These are phyloP conservation scores for Cladosporium sp. DNA, from an alignment of 2,329 filamentous ascomycete species.

Conservation along the genomic window DNA sequence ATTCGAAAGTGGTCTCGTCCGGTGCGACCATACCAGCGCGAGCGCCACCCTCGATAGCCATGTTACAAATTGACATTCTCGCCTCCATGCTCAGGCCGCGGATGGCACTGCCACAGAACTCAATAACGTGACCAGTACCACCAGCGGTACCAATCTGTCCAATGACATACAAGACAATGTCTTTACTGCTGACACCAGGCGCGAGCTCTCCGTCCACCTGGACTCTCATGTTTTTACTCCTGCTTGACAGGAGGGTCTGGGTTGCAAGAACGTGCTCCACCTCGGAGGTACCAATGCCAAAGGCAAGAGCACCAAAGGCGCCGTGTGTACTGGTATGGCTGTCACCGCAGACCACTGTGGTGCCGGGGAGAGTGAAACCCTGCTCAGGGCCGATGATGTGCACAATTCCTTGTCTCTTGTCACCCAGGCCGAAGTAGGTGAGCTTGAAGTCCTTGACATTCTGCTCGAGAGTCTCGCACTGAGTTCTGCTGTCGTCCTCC, in stretches of 20 bases:
- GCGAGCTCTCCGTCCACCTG: slow-evolving; percentile 87
- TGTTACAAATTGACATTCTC: slow-evolving; percentile 99
- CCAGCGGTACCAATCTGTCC: slow-evolving; percentile 92
- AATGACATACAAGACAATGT: slow-evolving; percentile 88
- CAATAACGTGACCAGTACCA: slow-evolving; percentile 89
- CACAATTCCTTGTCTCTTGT: slow-evolving; percentile 96
- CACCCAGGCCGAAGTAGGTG: slow-evolving; percentile 93
- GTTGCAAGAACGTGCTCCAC: slow-evolving; percentile 98
- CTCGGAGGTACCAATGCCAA: slow-evolving; percentile 96
- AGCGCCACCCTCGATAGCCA: slow-evolving; percentile 95
- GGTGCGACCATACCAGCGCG: slow-evolving; percentile 96
- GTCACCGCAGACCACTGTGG: slow-evolving; percentile 95
- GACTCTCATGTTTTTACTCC: slow-evolving; percentile 98
- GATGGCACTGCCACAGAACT: slow-evolving; percentile 95
- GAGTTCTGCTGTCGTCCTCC: slow-evolving; percentile 85
- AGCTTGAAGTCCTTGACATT: slow-evolving; percentile 96
- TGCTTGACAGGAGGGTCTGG: slow-evolving; percentile 87
- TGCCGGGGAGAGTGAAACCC: slow-evolving; percentile 94
- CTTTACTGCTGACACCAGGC: slow-evolving; percentile 92
- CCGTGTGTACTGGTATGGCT: slow-evolving; percentile 97
- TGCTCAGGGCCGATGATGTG: slow-evolving; percentile 98
- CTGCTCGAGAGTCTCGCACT: slow-evolving; percentile 93
- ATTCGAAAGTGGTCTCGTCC: slow-evolving; percentile 89
- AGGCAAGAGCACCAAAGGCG: slow-evolving; percentile 89
- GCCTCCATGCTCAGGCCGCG: slow-evolving; percentile 88